Conservation (phyloP, 139 green algal genomes). For the Coccomyxa sp. region DNA sequence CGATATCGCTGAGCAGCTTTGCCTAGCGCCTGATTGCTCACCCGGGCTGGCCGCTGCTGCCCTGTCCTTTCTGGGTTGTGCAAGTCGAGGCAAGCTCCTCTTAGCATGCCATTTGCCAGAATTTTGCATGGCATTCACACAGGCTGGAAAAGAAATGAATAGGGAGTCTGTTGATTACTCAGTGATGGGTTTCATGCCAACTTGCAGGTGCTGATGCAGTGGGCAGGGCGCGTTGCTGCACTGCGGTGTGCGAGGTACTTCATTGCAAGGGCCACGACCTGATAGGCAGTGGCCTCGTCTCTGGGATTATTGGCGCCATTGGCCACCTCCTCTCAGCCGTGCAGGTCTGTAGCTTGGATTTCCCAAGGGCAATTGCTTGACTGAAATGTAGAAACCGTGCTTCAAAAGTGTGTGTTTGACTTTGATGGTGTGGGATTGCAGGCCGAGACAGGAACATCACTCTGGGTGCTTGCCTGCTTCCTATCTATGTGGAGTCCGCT, state of each 20-base stretch:
- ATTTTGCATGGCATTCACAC: too few relatives aligned
- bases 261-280: background rate
- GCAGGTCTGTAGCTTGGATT: background rate
- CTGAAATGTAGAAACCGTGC: background rate
- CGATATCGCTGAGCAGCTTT: background rate
- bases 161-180: too few relatives aligned
- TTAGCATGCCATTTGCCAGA: too few relatives aligned
- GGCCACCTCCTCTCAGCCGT: background rate
- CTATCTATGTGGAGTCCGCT: slow-evolving; percentile 2
- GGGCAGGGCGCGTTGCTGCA: background rate
- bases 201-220: too few relatives aligned
- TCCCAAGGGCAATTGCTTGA: background rate
- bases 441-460: background rate
- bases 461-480: slow-evolving; percentile 25
- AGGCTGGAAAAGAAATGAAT: too few relatives aligned
- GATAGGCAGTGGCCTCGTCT: background rate
- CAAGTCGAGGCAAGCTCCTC: too few relatives aligned
- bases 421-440: background rate
- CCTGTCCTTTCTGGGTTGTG: background rate
- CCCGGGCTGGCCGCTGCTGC: background rate
- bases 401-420: background rate
- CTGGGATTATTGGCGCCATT: background rate
- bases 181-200: too few relatives aligned
- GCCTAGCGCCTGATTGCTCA: background rate
- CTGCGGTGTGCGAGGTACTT: background rate